Evolutionary conservation across 768 basidiomycete species (phyloP).

Genomic region (Tricholomella constricta): DNA sequence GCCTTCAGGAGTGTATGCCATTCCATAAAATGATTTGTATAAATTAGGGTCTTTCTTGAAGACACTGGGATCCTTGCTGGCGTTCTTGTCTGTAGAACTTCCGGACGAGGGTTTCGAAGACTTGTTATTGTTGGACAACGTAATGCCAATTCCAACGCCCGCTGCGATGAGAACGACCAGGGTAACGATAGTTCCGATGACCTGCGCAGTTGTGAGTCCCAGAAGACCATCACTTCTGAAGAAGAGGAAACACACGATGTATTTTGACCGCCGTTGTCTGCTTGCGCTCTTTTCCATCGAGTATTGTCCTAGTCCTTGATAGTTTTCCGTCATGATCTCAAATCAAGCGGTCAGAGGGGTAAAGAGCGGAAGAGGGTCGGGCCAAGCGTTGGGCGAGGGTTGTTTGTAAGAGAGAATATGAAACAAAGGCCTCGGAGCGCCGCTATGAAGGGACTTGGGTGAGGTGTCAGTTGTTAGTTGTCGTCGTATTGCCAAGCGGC

Average conservation of each 20-base stretch:
- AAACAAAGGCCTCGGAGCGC: conserved; percentile 3
- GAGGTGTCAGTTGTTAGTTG: conserved; percentile 6
- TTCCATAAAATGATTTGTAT: conserved; percentile 76
- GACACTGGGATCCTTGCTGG: conserved; percentile 62
- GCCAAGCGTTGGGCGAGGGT: not conserved
- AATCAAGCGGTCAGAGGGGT: not conserved
- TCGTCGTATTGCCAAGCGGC: conserved; percentile 6
- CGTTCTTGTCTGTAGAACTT: conserved; percentile 8
- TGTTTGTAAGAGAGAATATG: not conserved
- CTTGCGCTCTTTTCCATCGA: conserved; percentile 30
- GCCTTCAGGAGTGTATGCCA: conserved; percentile 84
- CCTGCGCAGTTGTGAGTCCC: conserved; percentile 35
- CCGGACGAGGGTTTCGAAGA: conserved; percentile 14
- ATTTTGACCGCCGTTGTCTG: conserved; percentile 47
- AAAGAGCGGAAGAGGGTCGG: conserved; percentile 1
- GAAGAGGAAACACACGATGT: conserved; percentile 48
- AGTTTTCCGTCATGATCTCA: conserved; percentile 1
- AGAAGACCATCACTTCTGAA: not conserved
- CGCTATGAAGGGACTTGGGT: not conserved
- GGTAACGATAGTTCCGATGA: conserved; percentile 49
- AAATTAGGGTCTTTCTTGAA: conserved; percentile 70
- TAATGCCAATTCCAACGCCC: conserved; percentile 66
- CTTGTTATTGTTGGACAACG: conserved; percentile 57
- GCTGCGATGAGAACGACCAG: conserved; percentile 51
- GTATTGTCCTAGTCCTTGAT: conserved; percentile 1